phyloP scores from a whole-genome alignment of 805 yeast species.

The Zygoascus ofunaensis region DNA sequence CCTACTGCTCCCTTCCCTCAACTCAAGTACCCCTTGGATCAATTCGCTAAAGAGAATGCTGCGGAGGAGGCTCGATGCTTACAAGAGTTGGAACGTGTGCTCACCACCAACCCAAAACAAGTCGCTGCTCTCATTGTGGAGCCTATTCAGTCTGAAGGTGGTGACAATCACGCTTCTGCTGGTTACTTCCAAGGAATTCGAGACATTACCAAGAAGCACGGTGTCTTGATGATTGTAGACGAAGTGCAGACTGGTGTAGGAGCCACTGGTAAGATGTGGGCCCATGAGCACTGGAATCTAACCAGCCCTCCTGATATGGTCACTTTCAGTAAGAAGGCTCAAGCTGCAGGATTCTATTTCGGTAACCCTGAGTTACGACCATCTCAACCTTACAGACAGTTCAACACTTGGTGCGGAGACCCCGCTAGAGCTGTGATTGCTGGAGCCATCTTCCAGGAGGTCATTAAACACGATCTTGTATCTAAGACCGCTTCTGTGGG shows the following conservation, averaged over 20 bases:
- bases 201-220: slow-evolving; percentile 62
- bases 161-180: slow-evolving; percentile 77
- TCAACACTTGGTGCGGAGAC: slow-evolving; percentile 93
- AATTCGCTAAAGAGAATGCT: slow-evolving; percentile 51
- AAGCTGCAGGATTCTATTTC: slow-evolving; percentile 82
- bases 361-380: slow-evolving; percentile 66
- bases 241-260: slow-evolving; percentile 90
- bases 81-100: slow-evolving; percentile 59
- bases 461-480: slow-evolving; percentile 50
- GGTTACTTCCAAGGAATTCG: slow-evolving; percentile 76
- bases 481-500: slow-evolving; percentile 54
- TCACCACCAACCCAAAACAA: slow-evolving; percentile 55
- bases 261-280: slow-evolving; percentile 81
- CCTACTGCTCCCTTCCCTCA: slow-evolving; percentile 91
- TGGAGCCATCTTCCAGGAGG: slow-evolving; percentile 61
- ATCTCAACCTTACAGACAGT: slow-evolving; percentile 73
- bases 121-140: slow-evolving; percentile 86
- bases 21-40: slow-evolving; percentile 75
- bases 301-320: slow-evolving; percentile 73
- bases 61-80: slow-evolving; percentile 78
- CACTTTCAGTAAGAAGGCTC: slow-evolving; percentile 82
- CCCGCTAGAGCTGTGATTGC: slow-evolving; percentile 73
- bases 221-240: slow-evolving; percentile 65
- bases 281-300: slow-evolving; percentile 75
- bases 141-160: slow-evolving; percentile 89